Evolutionary conservation across 176 grass and related monocot genomes (phyloP).

Genomic region (Themeda triandra): DNA sequence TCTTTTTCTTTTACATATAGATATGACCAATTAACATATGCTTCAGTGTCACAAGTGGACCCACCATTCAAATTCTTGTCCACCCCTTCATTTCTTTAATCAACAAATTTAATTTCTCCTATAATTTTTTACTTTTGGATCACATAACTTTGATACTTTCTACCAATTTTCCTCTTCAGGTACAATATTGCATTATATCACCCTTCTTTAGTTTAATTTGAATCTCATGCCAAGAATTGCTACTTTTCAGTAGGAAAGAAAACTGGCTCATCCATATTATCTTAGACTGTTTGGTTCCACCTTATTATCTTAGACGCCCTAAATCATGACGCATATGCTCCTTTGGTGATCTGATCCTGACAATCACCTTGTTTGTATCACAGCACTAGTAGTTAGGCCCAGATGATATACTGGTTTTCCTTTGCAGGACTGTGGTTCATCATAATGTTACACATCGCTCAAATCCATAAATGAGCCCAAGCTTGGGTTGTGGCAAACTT

Average conservation of each 20-base stretch:
- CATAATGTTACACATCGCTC: constrained; percentile 62
- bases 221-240: too few species aligned
- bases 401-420: not conserved
- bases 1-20: too few species aligned
- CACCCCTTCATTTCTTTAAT: too few species aligned
- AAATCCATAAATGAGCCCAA: constrained; percentile 65
- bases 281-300: not conserved
- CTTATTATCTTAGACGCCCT: not conserved
- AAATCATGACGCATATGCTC: not conserved
- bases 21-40: too few species aligned
- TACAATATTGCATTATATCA: too few species aligned
- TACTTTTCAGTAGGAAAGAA: too few species aligned
- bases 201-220: too few species aligned
- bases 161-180: not conserved
- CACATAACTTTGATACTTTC: not conserved
- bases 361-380: not conserved
- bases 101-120: too few species aligned
- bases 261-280: too few species aligned
- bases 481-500: constrained; percentile 55
- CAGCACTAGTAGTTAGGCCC: not conserved
- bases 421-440: constrained; percentile 37
- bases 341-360: not conserved
- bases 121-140: too few species aligned
- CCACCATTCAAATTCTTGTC: too few species aligned
- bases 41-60: too few species aligned